Percentiles rank a stretch among this genome's conserved stretches.
phyloP scores from a whole-genome alignment of 2,329 filamentous ascomycete genomes.

The Hypoxylon sp. region DNA sequence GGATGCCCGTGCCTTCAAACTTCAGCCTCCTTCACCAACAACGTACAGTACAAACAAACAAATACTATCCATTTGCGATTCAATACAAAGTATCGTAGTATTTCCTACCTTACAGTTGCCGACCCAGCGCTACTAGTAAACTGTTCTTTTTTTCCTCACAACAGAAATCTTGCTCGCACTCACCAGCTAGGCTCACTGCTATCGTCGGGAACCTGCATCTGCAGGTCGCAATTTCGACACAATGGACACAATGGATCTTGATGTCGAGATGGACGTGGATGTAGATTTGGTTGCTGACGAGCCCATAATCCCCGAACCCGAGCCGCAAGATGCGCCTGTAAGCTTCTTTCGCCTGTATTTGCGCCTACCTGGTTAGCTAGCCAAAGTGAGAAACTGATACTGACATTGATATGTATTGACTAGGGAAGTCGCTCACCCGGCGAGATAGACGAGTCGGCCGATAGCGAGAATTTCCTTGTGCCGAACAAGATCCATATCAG shows the following conservation, averaged over 20 bases:
- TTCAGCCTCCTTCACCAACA: constrained; percentile 16
- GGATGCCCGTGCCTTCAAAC: constrained; percentile 5
- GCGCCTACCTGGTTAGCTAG: too few species aligned
- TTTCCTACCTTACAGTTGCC: too few species aligned
- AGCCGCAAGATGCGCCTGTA: constrained; percentile 46
- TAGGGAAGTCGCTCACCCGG: constrained; percentile 51
- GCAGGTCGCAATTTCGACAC: constrained; percentile 15
- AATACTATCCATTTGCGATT: too few species aligned
- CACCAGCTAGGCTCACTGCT: too few species aligned
- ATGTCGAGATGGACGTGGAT: constrained; percentile 76
- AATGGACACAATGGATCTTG: constrained; percentile 68
- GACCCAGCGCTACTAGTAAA: too few species aligned
- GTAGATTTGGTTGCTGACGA: constrained; percentile 58
- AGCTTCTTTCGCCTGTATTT: constrained; percentile 6
- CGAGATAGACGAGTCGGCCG: constrained; percentile 53
- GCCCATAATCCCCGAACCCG: constrained; percentile 46
- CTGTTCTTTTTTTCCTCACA: too few species aligned
- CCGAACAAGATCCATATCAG: constrained; percentile 81
- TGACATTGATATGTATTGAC: background rate
- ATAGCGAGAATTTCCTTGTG: constrained; percentile 46
- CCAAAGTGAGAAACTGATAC: constrained; percentile 23
- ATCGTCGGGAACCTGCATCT: too few species aligned
- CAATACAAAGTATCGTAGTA: too few species aligned
- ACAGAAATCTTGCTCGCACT: too few species aligned
- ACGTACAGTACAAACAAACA: too few species aligned